A percentile compares a stretch with the other conserved stretches of the same genome.
phyloP scores from a whole-genome alignment of 164 flowering plant genomes.

The Cinnamomum micranthum region DNA sequence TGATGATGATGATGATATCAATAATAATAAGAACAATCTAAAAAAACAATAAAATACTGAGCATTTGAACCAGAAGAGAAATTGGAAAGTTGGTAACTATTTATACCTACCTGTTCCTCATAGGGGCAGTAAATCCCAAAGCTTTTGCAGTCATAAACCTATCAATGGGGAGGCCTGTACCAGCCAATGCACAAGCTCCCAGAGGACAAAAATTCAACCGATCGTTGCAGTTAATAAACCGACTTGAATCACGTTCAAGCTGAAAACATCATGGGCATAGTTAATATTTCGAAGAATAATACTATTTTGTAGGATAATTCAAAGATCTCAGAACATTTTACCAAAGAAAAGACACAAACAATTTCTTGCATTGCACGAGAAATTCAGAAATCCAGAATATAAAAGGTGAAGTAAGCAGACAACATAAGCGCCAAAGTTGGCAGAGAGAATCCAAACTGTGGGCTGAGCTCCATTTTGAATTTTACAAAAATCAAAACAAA shows the following conservation, averaged over 20 bases:
- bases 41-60: neutral
- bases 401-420: neutral
- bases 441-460: neutral
- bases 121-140: constrained; percentile 80
- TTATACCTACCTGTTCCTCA: constrained; percentile 80
- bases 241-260: constrained; percentile 97
- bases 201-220: constrained; percentile 86
- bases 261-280: constrained; percentile 21
- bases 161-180: constrained; percentile 95
- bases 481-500: too few species aligned
- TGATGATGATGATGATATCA: too few species aligned
- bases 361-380: neutral
- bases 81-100: constrained; percentile 2
- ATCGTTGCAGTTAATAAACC: constrained; percentile 67
- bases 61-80: neutral
- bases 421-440: neutral
- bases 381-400: neutral
- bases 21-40: too few species aligned
- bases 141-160: constrained; percentile 91
- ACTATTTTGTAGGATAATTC: neutral
- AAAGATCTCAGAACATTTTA: neutral
- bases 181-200: constrained; percentile 99
- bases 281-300: neutral
- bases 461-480: neutral
- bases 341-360: neutral